Conservation (phyloP, 2,329 filamentous ascomycete genomes). For the Aureobasidium sp. region DNA sequence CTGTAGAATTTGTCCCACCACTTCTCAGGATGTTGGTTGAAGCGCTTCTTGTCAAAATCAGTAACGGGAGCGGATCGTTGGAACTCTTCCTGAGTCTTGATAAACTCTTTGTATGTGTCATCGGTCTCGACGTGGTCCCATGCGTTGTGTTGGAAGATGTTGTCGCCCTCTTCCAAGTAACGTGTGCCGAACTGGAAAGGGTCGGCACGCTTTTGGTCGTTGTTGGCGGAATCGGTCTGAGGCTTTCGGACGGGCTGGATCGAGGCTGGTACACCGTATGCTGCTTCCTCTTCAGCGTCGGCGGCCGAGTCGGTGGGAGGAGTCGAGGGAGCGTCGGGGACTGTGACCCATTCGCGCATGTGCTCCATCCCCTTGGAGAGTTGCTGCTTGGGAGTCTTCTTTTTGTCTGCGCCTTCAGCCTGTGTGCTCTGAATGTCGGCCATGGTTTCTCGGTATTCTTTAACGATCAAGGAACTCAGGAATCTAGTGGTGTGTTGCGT, state of each 20-base stretch:
- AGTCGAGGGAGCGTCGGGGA: constrained; percentile 25
- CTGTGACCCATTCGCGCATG: constrained; percentile 41
- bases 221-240: constrained; percentile 55
- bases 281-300: constrained; percentile 24
- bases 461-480: background rate
- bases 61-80: constrained; percentile 82
- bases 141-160: constrained; percentile 96
- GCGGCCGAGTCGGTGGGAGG: constrained; percentile 9
- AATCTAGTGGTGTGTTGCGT: background rate
- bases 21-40: constrained; percentile 83
- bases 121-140: constrained; percentile 98
- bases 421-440: background rate
- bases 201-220: constrained; percentile 78
- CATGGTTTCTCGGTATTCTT: background rate
- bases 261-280: constrained; percentile 42
- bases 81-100: constrained; percentile 72
- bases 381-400: constrained; percentile 31
- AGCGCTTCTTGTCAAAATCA: constrained; percentile 85
- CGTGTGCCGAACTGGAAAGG: constrained; percentile 95
- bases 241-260: constrained; percentile 38
- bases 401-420: background rate
- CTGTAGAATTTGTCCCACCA: constrained; percentile 99
- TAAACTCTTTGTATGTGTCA: constrained; percentile 76
- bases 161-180: constrained; percentile 70
- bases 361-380: constrained; percentile 45